Percentiles rank a stretch among this genome's conserved stretches.
phyloP scores from a whole-genome alignment of 2,329 filamentous ascomycete species.

The Clonostachys chloroleuca region DNA sequence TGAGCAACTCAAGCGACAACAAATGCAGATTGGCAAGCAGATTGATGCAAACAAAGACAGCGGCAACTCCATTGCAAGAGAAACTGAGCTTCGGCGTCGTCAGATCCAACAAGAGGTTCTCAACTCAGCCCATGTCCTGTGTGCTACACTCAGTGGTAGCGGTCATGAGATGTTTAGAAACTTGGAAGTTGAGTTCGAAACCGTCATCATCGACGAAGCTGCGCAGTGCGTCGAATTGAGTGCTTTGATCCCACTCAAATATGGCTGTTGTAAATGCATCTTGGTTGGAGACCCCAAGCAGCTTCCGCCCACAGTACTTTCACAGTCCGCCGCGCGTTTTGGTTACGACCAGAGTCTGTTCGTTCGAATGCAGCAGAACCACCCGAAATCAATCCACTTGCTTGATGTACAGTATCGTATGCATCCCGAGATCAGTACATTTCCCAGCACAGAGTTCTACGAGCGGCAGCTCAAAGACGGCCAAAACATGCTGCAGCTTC shows the following conservation, averaged over 20 bases:
- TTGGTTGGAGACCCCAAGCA: constrained; percentile 98
- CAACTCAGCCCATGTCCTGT: constrained; percentile 86
- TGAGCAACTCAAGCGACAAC: constrained; percentile 71
- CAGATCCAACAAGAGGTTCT: constrained; percentile 88
- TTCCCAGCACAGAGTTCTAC: constrained; percentile 90
- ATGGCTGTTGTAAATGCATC: constrained; percentile 94
- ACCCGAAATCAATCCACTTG: constrained; percentile 82
- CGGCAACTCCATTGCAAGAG: constrained; percentile 75
- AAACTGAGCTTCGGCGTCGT: constrained; percentile 80
- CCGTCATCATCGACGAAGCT: constrained; percentile 96
- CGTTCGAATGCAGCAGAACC: constrained; percentile 94
- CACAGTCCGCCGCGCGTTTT: constrained; percentile 84
- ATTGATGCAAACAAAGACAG: constrained; percentile 88
- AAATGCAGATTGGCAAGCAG: constrained; percentile 67
- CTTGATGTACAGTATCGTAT: constrained; percentile 99
- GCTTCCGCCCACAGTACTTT: constrained; percentile 90
- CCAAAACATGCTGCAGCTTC: constrained; percentile 71
- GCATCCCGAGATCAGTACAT: constrained; percentile 93
- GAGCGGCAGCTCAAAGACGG: constrained; percentile 84
- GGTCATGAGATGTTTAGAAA: constrained; percentile 97
- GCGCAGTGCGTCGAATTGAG: constrained; percentile 97
- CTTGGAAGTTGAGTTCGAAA: constrained; percentile 94
- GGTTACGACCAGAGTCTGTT: constrained; percentile 98
- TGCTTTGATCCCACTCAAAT: constrained; percentile 93
- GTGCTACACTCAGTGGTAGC: constrained; percentile 89